Evolutionary conservation across 192 early-diverging fungal genomes (phyloP).

Genomic region (Phycomyces blakesleeanus): DNA sequence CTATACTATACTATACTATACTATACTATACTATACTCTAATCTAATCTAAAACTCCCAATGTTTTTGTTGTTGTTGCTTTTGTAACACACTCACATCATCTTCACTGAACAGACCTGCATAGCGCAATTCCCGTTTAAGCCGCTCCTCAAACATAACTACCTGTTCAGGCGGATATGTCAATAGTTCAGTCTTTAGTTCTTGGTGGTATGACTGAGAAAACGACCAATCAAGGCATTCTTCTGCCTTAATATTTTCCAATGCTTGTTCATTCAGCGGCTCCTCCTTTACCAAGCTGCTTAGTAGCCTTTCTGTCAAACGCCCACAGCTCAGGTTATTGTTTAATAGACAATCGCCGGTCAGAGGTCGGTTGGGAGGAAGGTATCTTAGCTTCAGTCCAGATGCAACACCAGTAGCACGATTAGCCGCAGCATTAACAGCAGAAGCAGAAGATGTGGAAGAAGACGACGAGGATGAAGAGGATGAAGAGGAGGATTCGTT

Average conservation of each 20-base stretch:
- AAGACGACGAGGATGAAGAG: not conserved
- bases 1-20: no score
- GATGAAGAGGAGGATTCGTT: not conserved
- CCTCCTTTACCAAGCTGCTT: slow-evolving; percentile 64
- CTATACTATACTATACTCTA: no score
- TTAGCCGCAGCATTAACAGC: no score
- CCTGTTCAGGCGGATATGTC: not conserved
- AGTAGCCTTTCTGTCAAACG: slow-evolving; percentile 78
- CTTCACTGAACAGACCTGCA: slow-evolving; percentile 77
- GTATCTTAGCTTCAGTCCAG: not conserved
- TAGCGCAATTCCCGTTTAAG: slow-evolving; percentile 78
- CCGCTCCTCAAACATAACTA: slow-evolving; percentile 57
- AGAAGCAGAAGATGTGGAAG: slow-evolving; percentile 1
- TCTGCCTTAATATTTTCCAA: slow-evolving; percentile 51
- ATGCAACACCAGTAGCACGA: no score
- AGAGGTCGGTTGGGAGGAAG: slow-evolving; percentile 18
- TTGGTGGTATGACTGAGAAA: slow-evolving; percentile 51
- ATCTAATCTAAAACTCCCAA: no score
- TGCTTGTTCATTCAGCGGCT: not conserved
- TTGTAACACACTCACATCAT: slow-evolving; percentile 54
- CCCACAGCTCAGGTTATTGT: slow-evolving; percentile 20
- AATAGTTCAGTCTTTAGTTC: slow-evolving; percentile 54
- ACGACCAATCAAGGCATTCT: slow-evolving; percentile 17
- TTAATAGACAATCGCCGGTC: slow-evolving; percentile 13
- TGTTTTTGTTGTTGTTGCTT: no score